phyloP scores from a whole-genome alignment of 352 stramenopile genomes.

The Globisporangium splendens region DNA sequence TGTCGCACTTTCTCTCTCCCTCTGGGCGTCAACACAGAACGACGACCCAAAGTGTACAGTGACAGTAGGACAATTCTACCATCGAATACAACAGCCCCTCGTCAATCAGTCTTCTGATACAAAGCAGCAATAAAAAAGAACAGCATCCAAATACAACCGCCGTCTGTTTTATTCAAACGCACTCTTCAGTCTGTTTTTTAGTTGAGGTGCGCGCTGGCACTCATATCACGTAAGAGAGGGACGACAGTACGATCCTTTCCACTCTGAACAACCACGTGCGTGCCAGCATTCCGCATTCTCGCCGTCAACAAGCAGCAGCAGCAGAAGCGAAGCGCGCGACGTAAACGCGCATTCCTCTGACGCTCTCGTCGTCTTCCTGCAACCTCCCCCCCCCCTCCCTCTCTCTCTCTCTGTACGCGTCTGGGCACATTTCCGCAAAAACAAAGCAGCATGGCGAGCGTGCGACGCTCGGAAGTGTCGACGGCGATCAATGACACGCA shows the following conservation, averaged over 20 bases:
- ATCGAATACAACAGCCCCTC: no score
- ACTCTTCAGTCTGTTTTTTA: not conserved
- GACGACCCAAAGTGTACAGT: no score
- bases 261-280: not conserved
- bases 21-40: no score
- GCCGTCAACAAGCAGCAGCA: not conserved
- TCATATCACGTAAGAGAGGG: not conserved
- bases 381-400: not conserved
- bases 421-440: not conserved
- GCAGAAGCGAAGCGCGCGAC: not conserved
- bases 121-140: no score
- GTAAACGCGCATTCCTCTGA: not conserved
- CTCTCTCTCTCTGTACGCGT: not conserved
- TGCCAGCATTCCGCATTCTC: not conserved
- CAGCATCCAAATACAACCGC: no score
- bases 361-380: no score
- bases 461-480: constrained; percentile 14
- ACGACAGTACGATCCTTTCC: not conserved
- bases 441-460: not conserved
- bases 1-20: constrained; percentile 1
- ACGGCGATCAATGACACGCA: constrained; percentile 13
- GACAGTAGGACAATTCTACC: no score
- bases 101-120: no score
- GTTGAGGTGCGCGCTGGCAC: not conserved
- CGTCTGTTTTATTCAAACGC: no score